Conservation (phyloP, 2,329 filamentous ascomycete species). For the Penicillium sp. region DNA sequence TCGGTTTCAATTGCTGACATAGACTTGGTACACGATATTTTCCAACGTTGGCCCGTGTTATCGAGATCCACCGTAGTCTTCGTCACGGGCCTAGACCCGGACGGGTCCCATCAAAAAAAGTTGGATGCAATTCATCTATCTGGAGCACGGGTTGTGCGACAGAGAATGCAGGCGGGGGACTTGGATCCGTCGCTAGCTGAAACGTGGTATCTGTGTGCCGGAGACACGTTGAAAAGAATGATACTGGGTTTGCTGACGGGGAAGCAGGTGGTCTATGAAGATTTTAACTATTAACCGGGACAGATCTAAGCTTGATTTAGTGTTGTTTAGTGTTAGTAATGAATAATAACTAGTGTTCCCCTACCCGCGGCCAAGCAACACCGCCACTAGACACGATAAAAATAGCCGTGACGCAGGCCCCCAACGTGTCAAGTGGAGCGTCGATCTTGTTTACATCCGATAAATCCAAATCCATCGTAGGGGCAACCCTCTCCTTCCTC, state of each 20-base stretch:
- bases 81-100: background rate
- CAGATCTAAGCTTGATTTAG: no score
- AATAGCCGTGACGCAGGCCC: slow-evolving; percentile 55
- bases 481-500: background rate
- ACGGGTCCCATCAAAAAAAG: background rate
- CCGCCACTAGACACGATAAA: slow-evolving; percentile 29
- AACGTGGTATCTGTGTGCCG: slow-evolving; percentile 51
- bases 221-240: background rate
- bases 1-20: background rate
- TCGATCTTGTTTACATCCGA: slow-evolving; percentile 21
- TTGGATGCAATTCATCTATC: slow-evolving; percentile 6
- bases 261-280: background rate
- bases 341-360: background rate
- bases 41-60: background rate
- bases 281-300: background rate
- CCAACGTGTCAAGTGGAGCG: slow-evolving; percentile 69
- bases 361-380: background rate
- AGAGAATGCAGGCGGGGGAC: slow-evolving; percentile 52
- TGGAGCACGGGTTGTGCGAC: slow-evolving; percentile 38
- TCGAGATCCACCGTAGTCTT: background rate
- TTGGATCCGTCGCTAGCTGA: slow-evolving; percentile 38
- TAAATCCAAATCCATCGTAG: slow-evolving; percentile 9
- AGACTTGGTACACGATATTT: background rate
- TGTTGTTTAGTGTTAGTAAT: no score
- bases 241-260: background rate